Base-by-base conservation (phyloP, 306 rosid genomes). In the Corylus avellana region DNA sequence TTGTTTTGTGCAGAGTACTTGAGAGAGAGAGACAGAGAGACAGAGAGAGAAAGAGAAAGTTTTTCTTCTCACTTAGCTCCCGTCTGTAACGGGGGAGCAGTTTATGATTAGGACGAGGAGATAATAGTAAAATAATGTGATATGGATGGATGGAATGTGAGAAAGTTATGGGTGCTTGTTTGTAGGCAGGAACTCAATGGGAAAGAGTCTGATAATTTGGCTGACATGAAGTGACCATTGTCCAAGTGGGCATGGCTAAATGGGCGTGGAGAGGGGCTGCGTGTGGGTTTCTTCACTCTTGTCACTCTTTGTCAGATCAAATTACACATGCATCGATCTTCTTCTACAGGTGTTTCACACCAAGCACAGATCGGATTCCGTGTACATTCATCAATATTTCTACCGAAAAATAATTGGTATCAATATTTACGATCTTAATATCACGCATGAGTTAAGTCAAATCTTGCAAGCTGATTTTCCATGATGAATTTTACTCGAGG, bases 61-160 rank as follows among this genome's bases (percentile, higher is more conserved):
- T 68, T 74, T 20, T 13, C 18, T 50, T 42, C 1, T 4, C n/a
- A 79, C 76, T 22, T 22, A 22, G 22, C 22, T 59, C 81, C 90
- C 92, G 91, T 82, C 81, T 81, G 89, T n/a, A 80, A 86, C 88
- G 89, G 93, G 96, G 97, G 91, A 92, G 88, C 88, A 88, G 85
- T 86, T 85, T 82, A 88, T 87, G 90, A 91, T 86, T 82, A 83
- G 90, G 85, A 81, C 81, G 17, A 56, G 7, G 55, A 66, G 83
- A 88, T 81, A 86, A 81, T 84, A 57, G 44, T 85, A 35, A 42
- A 85, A 83, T 77, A 85, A 75, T 57, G 25, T 77, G 75, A 80
- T 67, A 81, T 77, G 84, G 85, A 81, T 55, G 84, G 88, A 82
- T 39, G 78, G 87, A 89, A 85, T 89, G 90, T 89, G 91, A 90